Evolutionary conservation across 78 protist species (phyloP), one percentile per base, ranked within the genome.

Genomic region (Creolimax fragrantissima): DNA sequence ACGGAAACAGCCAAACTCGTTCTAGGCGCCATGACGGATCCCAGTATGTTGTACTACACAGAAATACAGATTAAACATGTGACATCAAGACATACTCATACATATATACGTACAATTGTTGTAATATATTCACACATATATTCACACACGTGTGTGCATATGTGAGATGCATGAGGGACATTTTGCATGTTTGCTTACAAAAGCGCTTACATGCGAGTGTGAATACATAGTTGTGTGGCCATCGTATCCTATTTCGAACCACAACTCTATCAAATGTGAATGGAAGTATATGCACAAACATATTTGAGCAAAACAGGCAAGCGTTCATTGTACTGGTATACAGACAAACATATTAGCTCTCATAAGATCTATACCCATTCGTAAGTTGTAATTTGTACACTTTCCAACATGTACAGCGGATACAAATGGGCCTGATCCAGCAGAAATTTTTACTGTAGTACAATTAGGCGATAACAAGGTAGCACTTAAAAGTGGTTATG

Each of bases 401-500:
- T 58, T 32, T 32, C 74, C 74, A 58, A 58, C 74, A 58, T 83
- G 2, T 35, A 24, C 7, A 83, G 86, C 35, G 0, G 86, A 83
- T 24, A 6, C 5, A 5, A 24, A 83, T 32, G 86, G 86, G 42
- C 35, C 35, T 17, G 86, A 83, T 11, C 85, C 86, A 5, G 86
- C 86, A 36, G 86, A 83, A 41, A 24, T 83, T 32, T 83, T 83
- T 41, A 83, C 86, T 32, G 86, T 83, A 24, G 7, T 83, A 24
- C 2, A 11, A 24, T 32, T 32, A 11, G 90, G 90, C 5, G 45
- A 32, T 11, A n/a, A n/a, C 37, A 7, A 45, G 85, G 32, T 45
- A 11, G 90, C 44, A 74, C 90, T 88, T n/a, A 88, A 88, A 74
- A 45, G 85, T 45, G 90, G 90, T 5, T 88, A 88, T 11, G 67